Percentiles rank a stretch among this genome's conserved stretches.
These are phyloP conservation scores for Dalechampia spathulata DNA, from an alignment of 441 rosid species.

Conservation along the genomic window DNA sequence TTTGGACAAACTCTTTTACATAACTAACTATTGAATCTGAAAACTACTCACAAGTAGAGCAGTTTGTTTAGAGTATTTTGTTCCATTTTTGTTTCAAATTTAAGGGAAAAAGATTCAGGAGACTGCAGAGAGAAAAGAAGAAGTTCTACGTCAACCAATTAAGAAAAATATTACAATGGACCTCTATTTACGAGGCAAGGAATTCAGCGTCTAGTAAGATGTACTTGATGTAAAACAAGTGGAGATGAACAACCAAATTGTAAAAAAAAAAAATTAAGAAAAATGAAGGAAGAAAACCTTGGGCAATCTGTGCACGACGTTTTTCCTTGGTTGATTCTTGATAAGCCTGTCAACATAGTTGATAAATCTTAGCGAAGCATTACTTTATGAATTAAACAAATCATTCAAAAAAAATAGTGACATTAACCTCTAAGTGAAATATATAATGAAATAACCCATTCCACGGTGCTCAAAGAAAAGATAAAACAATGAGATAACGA, in stretches of 20 bases:
- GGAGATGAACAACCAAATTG: background rate
- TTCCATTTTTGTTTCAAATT: background rate
- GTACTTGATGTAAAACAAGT: background rate
- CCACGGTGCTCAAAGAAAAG: background rate
- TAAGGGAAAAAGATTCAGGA: no score
- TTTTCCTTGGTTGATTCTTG: slow-evolving; percentile 96
- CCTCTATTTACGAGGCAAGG: background rate
- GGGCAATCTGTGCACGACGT: slow-evolving; percentile 93
- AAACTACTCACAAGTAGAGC: background rate
- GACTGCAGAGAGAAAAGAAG: background rate
- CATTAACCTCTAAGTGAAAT: no score
- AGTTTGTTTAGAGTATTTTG: background rate
- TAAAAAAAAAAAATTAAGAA: background rate
- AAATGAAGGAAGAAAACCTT: slow-evolving; percentile 53
- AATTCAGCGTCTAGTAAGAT: background rate
- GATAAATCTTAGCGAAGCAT: background rate
- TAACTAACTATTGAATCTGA: background rate
- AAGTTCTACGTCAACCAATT: slow-evolving; percentile 1
- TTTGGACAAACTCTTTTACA: background rate
- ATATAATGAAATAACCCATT: background rate
- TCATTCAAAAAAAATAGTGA: no score
- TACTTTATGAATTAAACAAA: background rate
- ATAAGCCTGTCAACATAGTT: slow-evolving; percentile 50
- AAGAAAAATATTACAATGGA: background rate
- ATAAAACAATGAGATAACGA: no score